Percentiles rank a stretch among this genome's conserved stretches.
phyloP scores from a whole-genome alignment of 768 basidiomycete species.

The Amyloporia xantha region DNA sequence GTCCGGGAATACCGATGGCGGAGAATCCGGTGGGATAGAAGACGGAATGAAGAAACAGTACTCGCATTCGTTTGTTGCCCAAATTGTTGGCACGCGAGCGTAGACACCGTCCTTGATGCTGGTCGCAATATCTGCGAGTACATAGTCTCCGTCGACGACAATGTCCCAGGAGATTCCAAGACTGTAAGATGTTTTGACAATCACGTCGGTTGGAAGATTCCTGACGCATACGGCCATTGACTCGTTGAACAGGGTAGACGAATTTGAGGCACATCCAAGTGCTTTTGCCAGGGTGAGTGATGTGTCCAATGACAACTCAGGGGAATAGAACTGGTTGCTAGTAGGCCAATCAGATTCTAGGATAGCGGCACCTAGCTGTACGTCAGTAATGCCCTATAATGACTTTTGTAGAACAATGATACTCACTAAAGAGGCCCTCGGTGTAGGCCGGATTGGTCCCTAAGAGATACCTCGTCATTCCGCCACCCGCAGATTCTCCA shows the following conservation, averaged over 20 bases:
- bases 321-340: constrained; percentile 7
- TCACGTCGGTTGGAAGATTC: neutral
- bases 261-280: constrained; percentile 4
- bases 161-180: constrained; percentile 6
- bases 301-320: neutral
- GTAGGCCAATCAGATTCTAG: constrained; percentile 8
- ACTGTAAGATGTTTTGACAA: neutral
- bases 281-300: constrained; percentile 5
- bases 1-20: constrained; percentile 4
- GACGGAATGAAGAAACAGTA: constrained; percentile 9
- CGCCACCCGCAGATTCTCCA: constrained; percentile 4
- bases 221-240: constrained; percentile 4
- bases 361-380: constrained; percentile 2
- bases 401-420: too few species aligned
- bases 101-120: constrained; percentile 9
- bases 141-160: constrained; percentile 6
- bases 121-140: constrained; percentile 7
- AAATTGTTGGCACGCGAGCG: constrained; percentile 8
- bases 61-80: constrained; percentile 9
- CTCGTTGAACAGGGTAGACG: neutral
- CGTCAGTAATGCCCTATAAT: too few species aligned
- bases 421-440: constrained; percentile 5
- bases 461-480: constrained; percentile 5
- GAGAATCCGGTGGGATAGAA: constrained; percentile 2
- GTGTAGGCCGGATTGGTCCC: constrained; percentile 3